Evolutionary conservation across 164 flowering plant genomes (phyloP).

Genomic region (Cinnamomum chago): DNA sequence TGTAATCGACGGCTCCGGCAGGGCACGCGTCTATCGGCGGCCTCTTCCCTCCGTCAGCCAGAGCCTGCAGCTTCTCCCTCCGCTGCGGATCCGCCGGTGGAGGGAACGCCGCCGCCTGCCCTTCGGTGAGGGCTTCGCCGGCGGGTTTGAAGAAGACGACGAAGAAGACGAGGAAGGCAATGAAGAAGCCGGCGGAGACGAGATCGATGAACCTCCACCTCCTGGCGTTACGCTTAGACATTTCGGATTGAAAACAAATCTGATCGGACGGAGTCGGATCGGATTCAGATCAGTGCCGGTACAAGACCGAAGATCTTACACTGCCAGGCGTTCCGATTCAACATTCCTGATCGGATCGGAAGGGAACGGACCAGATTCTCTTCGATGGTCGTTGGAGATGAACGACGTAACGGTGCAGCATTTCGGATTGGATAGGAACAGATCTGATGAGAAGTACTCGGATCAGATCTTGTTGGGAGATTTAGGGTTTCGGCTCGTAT

Average conservation of each 20-base stretch:
- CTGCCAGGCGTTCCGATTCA: too few relatives aligned
- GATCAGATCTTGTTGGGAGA: too few relatives aligned
- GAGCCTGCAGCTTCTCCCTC: slow-evolving; percentile 38
- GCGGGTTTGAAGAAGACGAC: slow-evolving; percentile 64
- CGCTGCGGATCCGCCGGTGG: slow-evolving; percentile 48
- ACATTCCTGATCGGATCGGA: too few relatives aligned
- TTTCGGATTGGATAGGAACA: too few relatives aligned
- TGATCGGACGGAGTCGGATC: too few relatives aligned
- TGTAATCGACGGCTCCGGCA: slow-evolving; percentile 66
- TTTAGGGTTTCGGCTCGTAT: too few relatives aligned
- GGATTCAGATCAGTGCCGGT: too few relatives aligned
- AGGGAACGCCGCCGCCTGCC: slow-evolving; percentile 57
- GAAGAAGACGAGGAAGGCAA: slow-evolving; percentile 60
- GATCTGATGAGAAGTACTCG: too few relatives aligned
- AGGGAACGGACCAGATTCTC: too few relatives aligned
- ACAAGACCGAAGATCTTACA: too few relatives aligned
- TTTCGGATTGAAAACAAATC: slow-evolving; percentile 9
- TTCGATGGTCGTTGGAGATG: too few relatives aligned
- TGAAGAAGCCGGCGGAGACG: slow-evolving; percentile 59
- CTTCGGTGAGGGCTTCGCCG: slow-evolving; percentile 80
- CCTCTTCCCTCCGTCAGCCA: slow-evolving; percentile 40
- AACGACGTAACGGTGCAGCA: too few relatives aligned
- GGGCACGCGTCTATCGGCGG: slow-evolving; percentile 56
- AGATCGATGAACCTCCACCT: slow-evolving; percentile 74
- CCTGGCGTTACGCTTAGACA: slow-evolving; percentile 62